These are phyloP conservation scores for Candida krabiensis DNA, from an alignment of 805 yeast genomes.

Conservation along the genomic window DNA sequence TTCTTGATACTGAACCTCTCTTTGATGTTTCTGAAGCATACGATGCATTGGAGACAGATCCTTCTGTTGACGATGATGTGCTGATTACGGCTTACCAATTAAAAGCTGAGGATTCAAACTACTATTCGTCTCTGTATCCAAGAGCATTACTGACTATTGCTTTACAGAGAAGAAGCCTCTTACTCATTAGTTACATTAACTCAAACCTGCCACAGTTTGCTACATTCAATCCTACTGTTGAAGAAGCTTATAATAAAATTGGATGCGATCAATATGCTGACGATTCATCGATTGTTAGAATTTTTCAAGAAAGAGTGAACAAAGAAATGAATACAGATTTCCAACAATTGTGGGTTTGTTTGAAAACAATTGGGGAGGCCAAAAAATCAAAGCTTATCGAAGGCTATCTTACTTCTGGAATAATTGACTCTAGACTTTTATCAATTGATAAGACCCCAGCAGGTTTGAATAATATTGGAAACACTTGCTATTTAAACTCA, in stretches of 20 bases:
- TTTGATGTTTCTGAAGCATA: constrained; percentile 51
- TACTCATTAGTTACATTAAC: constrained; percentile 56
- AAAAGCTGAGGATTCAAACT: constrained; percentile 52
- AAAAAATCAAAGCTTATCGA: constrained; percentile 56
- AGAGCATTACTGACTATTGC: constrained; percentile 67
- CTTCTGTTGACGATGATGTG: constrained; percentile 64
- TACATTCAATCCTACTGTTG: constrained; percentile 13
- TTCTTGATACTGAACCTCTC: constrained; percentile 48
- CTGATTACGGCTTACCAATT: constrained; percentile 73
- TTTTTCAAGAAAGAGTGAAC: constrained; percentile 47
- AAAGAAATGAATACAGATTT: constrained; percentile 48
- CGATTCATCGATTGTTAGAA: constrained; percentile 56
- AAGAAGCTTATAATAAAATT: constrained; percentile 47
- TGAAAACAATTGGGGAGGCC: constrained; percentile 53
- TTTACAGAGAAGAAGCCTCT: constrained; percentile 51
- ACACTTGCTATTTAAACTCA: constrained; percentile 92
- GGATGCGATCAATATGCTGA: constrained; percentile 51
- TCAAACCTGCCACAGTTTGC: constrained; percentile 38
- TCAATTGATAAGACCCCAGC: constrained; percentile 80
- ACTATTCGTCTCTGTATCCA: constrained; percentile 42
- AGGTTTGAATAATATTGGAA: constrained; percentile 92
- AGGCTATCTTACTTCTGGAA: constrained; percentile 61
- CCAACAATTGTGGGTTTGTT: constrained; percentile 54
- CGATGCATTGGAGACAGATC: constrained; percentile 47
- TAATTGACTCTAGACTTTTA: constrained; percentile 55